A percentile compares a stretch with the other conserved stretches of the same genome.
phyloP scores from a whole-genome alignment of 805 yeast genomes.

The Candida krabiensis region DNA sequence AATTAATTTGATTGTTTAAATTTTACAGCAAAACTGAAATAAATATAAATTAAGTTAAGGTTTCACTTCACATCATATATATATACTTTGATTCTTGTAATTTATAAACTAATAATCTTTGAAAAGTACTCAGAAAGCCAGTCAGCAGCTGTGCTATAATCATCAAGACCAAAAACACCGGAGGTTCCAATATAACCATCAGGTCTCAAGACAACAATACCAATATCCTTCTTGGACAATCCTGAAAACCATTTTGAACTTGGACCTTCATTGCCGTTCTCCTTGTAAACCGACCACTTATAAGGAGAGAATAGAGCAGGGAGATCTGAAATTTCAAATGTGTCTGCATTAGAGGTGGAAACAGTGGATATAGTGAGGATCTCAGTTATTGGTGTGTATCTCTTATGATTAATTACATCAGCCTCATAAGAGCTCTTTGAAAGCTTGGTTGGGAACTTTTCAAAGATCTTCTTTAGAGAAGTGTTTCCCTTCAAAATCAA shows the following conservation, averaged over 20 bases:
- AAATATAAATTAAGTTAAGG: not conserved
- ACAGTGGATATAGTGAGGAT: constrained; percentile 6
- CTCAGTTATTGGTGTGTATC: constrained; percentile 13
- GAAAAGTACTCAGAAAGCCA: constrained; percentile 6
- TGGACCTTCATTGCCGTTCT: constrained; percentile 1
- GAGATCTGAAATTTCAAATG: constrained; percentile 5
- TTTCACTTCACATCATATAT: not conserved
- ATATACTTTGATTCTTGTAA: not conserved
- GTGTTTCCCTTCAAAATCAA: not conserved
- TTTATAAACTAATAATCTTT: not conserved
- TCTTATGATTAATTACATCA: constrained; percentile 5
- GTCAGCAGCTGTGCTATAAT: constrained; percentile 1
- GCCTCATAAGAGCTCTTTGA: not conserved
- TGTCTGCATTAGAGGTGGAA: not conserved
- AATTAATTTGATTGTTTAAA: not conserved
- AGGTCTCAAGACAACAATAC: constrained; percentile 21
- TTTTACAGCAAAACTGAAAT: too few relatives aligned
- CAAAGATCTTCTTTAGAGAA: not conserved
- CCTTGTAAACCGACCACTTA: constrained; percentile 11
- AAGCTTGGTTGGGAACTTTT: not conserved
- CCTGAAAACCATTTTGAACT: constrained; percentile 7
- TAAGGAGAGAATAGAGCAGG: constrained; percentile 11
- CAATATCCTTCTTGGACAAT: not conserved
- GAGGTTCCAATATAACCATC: constrained; percentile 24
- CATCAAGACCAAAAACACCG: not conserved